phyloP scores from a whole-genome alignment of 371 early-diverging fungal genomes.

The Mucor irregularis region DNA sequence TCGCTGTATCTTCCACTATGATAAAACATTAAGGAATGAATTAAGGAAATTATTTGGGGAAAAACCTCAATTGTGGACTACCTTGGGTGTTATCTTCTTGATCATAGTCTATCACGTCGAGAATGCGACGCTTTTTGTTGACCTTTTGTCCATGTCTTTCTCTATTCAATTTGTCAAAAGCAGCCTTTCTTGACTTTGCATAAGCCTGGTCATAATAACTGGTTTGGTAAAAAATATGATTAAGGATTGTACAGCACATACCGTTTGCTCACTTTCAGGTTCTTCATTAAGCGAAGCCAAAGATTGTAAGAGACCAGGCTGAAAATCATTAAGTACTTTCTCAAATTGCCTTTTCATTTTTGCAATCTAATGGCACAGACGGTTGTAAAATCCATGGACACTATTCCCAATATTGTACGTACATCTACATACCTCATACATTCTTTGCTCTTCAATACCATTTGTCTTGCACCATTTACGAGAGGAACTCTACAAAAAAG shows the following conservation, averaged over 20 bases:
- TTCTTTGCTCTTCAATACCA: constrained; percentile 67
- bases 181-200: constrained; percentile 12
- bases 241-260: neutral
- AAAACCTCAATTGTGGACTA: too few species aligned
- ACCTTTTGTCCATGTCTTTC: constrained; percentile 33
- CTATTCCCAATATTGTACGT: neutral
- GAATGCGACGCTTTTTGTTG: constrained; percentile 28
- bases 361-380: constrained; percentile 28
- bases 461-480: constrained; percentile 64
- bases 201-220: neutral
- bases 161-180: constrained; percentile 31
- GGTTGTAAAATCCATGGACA: constrained; percentile 12
- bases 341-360: constrained; percentile 54
- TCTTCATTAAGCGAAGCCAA: constrained; percentile 6
- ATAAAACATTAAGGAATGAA: too few species aligned
- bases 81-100: constrained; percentile 20
- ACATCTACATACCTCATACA: constrained; percentile 62
- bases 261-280: constrained; percentile 4
- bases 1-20: neutral
- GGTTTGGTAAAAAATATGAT: too few species aligned
- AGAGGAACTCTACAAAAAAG: constrained; percentile 38
- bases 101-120: constrained; percentile 19
- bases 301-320: constrained; percentile 36
- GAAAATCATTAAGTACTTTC: constrained; percentile 48
- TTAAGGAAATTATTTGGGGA: too few species aligned